These are phyloP conservation scores for Meira nashicola DNA, from an alignment of 1,284 basidiomycete species.

Conservation along the genomic window DNA sequence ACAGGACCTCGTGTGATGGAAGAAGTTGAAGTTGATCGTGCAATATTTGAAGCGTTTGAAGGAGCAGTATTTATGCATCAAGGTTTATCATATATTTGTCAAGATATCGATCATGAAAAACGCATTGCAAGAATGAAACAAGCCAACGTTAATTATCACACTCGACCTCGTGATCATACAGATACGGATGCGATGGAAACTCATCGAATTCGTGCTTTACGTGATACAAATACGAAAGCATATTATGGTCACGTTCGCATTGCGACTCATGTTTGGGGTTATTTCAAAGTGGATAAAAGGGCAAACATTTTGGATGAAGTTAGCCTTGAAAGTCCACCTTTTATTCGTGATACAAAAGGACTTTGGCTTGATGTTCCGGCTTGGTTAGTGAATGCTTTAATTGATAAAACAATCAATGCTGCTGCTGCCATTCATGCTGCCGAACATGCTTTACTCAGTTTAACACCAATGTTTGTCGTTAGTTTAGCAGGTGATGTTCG, in stretches of 20 bases:
- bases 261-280: conserved; percentile 67
- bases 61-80: conserved; percentile 56
- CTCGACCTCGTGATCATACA: conserved; percentile 61
- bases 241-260: conserved; percentile 72
- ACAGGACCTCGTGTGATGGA: conserved; percentile 64
- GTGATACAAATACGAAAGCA: conserved; percentile 60
- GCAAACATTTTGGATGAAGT: conserved; percentile 70
- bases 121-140: conserved; percentile 68
- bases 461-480: conserved; percentile 64
- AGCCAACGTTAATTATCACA: conserved; percentile 77
- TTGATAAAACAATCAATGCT: conserved; percentile 61
- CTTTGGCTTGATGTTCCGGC: conserved; percentile 79
- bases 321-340: conserved; percentile 72
- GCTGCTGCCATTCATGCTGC: conserved; percentile 79
- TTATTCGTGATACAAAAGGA: conserved; percentile 70
- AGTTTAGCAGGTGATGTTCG: conserved; percentile 63
- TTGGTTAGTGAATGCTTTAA: conserved; percentile 59
- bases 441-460: conserved; percentile 73
- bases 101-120: conserved; percentile 74
- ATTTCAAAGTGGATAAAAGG: conserved; percentile 48
- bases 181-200: conserved; percentile 75
- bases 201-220: conserved; percentile 68
- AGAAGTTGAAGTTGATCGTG: conserved; percentile 78
- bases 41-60: conserved; percentile 71
- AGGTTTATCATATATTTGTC: conserved; percentile 59